Evolutionary conservation across 2,329 filamentous ascomycete species (phyloP), one percentile per base, ranked within the genome.

Genomic region (Cytospora piceicola): DNA sequence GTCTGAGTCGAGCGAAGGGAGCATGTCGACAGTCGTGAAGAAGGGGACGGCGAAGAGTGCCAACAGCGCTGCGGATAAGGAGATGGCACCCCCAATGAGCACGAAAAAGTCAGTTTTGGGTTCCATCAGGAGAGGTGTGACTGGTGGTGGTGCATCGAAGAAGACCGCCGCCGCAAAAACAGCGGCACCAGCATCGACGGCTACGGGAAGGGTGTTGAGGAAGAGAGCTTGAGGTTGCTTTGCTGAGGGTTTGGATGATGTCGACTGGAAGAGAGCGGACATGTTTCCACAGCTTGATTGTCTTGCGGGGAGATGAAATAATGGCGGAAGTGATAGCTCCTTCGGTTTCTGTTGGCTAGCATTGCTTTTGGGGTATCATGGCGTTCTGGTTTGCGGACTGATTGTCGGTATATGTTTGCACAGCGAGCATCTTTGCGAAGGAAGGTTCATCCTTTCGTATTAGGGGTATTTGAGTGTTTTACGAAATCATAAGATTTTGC

Each of bases 1-100:
- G 64, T 90, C 88, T 73, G 88, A 88, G 72, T 81, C 84, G 20
- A 90, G 88, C 70, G 86, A 89, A 63, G 81, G 78, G 6, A 91
- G 88, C 75, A 85, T 84, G 17, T 84, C 85, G 9, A 91, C 89
- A 0, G 86, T 90, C 27, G 81, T 90, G 53, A 84, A 84, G 75
- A 89, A 86, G 74, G 74, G 79, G 22, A 73, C 78, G 32, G 74
- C 78, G 5, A 72, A 74, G 5, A 72, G 75, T 22, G 70, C 76
- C 34, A 30, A 36, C 36, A 32, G 54, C 9, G 68, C 74, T n/a
- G 76, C 78, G 3, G 75, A 75, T 15, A 72, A 78, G 32, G 71
- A 77, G 7, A 78, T 75, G 65, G 69, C 76, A 2, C 69, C 76
- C 17, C 69, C 76, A 24, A 73, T 80, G 1, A 71, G 75, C 3